Evolutionary conservation across 768 basidiomycete species (phyloP), one percentile per base, ranked within the genome.

Genomic region (Hysterangium stoloniferum): DNA sequence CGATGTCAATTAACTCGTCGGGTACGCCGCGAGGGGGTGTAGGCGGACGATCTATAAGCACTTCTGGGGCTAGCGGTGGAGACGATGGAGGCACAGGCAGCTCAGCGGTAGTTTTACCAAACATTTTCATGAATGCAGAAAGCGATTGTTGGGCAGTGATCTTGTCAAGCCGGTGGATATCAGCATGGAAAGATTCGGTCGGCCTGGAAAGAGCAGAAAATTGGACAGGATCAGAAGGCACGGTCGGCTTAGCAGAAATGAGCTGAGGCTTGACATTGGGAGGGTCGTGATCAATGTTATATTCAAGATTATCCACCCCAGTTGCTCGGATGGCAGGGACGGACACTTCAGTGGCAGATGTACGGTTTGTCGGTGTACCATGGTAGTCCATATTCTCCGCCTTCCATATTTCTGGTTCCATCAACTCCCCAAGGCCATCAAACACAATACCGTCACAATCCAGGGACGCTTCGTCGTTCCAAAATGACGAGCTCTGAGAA

Each of bases 1-100:
- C 68, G 32, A 58, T 53, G 55, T 70, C 63, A 44, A 52, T 24
- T 22, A 58, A 17, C 35, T 56, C 48, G 24, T 52, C 45, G 73
- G 71, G 44, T 68, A 65, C 13, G n/a, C 40, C 37, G 9, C 29
- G 35, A 17, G 19, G 52, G n/a, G 44, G 44, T 22, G 52, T 35
- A 31, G 42, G 11, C 15, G 27, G 22, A 12, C 13, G 13, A 31
- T 31, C 17, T 15, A 51, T 42, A 9, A 22, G 25, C 12, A 15
- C 17, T 38, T 49, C 34, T 22, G 25, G 35, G 15, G 6, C n/a
- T 20, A 36, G 48, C 37, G 25, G 19, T 5, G 47, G 38, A 20
- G 20, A n/a, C 27, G 47, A 35, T 22, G 12, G 19, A 9, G 47
- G 47, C 27, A 36, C 20, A 6, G 44, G 7, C 6, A 32, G 44